Percentiles rank a stretch among this genome's conserved stretches.
These are phyloP conservation scores for Pythium scleroteichum DNA, from an alignment of 352 stramenopile genomes.

Conservation along the genomic window DNA sequence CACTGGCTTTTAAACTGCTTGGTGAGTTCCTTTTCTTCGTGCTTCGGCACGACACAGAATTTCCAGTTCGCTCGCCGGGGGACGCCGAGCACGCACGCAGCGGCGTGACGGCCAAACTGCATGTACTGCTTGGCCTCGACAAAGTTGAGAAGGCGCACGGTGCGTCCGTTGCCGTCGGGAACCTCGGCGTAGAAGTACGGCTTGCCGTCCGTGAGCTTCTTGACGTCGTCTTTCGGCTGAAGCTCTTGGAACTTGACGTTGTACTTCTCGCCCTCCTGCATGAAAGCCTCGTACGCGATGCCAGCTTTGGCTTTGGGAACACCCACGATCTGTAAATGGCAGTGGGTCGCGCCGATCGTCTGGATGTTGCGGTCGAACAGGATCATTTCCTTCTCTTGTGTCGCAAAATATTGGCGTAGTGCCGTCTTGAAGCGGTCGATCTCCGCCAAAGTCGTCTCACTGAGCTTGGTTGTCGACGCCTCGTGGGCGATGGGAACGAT, in stretches of 20 bases:
- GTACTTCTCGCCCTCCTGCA: slow-evolving; percentile 72
- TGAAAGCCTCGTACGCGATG: slow-evolving; percentile 45
- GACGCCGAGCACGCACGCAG: slow-evolving; percentile 58
- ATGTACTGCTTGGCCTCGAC: slow-evolving; percentile 83
- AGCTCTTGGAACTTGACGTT: slow-evolving; percentile 68
- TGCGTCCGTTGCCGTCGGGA: slow-evolving; percentile 42
- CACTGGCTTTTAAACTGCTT: slow-evolving; percentile 64
- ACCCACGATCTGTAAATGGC: slow-evolving; percentile 72
- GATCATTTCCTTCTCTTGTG: slow-evolving; percentile 69
- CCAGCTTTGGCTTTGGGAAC: slow-evolving; percentile 51
- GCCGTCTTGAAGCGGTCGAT: slow-evolving; percentile 70
- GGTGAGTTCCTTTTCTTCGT: slow-evolving; percentile 68
- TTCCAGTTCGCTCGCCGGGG: slow-evolving; percentile 80
- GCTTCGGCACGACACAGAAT: slow-evolving; percentile 76
- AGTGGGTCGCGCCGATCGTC: slow-evolving; percentile 71
- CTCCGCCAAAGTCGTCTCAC: slow-evolving; percentile 40
- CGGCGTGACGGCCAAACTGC: slow-evolving; percentile 76
- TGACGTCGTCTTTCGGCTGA: slow-evolving; percentile 38
- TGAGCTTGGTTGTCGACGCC: slow-evolving; percentile 54
- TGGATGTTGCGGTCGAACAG: slow-evolving; percentile 80
- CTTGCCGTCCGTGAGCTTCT: slow-evolving; percentile 38
- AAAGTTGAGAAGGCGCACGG: slow-evolving; percentile 50
- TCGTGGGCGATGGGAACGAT: slow-evolving; percentile 83
- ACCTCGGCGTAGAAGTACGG: slow-evolving; percentile 72
- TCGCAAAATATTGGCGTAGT: slow-evolving; percentile 59